Percentiles rank a stretch among this genome's conserved stretches.
Evolutionary conservation across 306 rosid species (phyloP).

Genomic region (Lathyrus tuberosus): DNA sequence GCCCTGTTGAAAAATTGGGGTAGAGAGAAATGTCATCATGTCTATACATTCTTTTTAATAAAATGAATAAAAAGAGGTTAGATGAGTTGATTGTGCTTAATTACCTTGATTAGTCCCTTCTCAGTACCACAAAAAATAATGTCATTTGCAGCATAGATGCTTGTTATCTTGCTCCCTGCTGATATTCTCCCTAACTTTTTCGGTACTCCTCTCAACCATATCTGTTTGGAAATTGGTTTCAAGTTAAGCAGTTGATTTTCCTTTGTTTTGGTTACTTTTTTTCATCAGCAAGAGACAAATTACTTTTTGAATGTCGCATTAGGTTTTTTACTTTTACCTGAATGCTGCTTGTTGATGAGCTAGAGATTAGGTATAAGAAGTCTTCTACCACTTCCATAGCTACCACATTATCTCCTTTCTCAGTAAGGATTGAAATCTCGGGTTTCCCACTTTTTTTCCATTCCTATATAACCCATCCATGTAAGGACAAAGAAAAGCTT

Average conservation of each 20-base stretch:
- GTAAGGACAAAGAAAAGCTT: conserved; percentile 38
- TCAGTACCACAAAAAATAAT: conserved; percentile 78
- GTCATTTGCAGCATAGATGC: conserved; percentile 72
- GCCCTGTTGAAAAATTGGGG: conserved; percentile 54
- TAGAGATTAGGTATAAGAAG: conserved; percentile 65
- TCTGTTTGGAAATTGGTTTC: conserved; percentile 47
- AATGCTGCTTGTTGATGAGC: conserved; percentile 63
- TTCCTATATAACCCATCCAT: conserved; percentile 50
- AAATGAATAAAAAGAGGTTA: neutral
- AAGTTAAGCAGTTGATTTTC: conserved; percentile 33
- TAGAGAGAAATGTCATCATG: conserved; percentile 11
- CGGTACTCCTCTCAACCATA: conserved; percentile 71
- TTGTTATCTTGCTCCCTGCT: conserved; percentile 81
- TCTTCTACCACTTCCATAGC: conserved; percentile 79
- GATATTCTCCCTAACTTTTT: conserved; percentile 75
- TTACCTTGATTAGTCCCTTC: conserved; percentile 68
- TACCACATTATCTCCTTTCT: conserved; percentile 58
- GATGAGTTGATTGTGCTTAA: conserved; percentile 9
- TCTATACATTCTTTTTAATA: neutral
- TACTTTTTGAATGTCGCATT: neutral
- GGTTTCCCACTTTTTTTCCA: conserved; percentile 70
- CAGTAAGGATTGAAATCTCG: conserved; percentile 46
- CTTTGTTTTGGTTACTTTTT: neutral
- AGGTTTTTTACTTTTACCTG: conserved; percentile 47
- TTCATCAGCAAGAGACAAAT: neutral